A percentile compares a stretch with the other conserved stretches of the same genome.
Evolutionary conservation across 805 yeast genomes (phyloP).

Genomic region (Suhomyces kilbournensis): DNA sequence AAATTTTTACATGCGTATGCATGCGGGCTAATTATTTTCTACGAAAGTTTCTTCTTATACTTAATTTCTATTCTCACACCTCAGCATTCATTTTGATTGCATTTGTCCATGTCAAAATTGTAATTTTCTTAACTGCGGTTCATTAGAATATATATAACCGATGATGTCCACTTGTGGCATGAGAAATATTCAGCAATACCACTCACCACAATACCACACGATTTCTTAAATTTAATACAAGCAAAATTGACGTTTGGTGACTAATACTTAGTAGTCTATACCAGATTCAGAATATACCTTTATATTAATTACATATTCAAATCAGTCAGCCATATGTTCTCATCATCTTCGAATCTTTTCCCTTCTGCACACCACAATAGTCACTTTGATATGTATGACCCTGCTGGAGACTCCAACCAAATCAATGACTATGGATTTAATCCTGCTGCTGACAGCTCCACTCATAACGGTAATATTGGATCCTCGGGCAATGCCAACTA

Average conservation of each 20-base stretch:
- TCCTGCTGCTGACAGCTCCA: conserved; percentile 3
- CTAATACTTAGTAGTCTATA: background rate
- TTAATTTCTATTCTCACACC: background rate
- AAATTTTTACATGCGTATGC: background rate
- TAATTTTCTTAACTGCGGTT: background rate
- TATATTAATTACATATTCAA: background rate
- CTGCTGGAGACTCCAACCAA: conserved; percentile 12
- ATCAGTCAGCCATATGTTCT: conserved; percentile 8
- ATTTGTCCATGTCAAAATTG: background rate
- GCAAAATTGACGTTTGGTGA: background rate
- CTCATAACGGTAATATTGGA: background rate
- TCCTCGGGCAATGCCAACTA: background rate
- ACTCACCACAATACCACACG: background rate
- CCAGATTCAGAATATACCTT: background rate
- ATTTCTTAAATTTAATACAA: background rate
- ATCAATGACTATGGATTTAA: conserved; percentile 9
- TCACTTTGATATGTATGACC: conserved; percentile 18
- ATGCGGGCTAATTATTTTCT: background rate
- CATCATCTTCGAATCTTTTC: conserved; percentile 6
- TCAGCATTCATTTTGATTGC: background rate
- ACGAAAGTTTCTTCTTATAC: background rate
- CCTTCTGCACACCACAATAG: conserved; percentile 4
- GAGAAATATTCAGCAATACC: background rate
- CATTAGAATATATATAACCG: background rate
- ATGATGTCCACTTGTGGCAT: background rate